Percentiles rank a stretch among this genome's conserved stretches.
Conservation (phyloP, 2,329 filamentous ascomycete species). For the Ophiostoma himal-ulmi region DNA sequence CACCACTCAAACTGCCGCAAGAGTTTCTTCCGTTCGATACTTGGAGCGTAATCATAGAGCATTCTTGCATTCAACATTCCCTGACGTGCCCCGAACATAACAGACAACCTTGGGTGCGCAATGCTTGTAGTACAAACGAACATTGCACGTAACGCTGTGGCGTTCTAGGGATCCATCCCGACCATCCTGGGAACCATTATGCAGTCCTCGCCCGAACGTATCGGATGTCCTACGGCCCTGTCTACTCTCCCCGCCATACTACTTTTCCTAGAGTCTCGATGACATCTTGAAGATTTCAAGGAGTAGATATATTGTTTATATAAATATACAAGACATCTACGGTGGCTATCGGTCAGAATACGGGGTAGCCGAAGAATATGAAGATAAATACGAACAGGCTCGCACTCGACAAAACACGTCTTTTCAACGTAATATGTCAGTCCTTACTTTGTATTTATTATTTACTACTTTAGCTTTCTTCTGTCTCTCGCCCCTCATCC, state of each 20-base stretch:
- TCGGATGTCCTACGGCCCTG: not conserved
- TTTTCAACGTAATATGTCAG: not conserved
- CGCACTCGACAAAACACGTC: conserved; percentile 4
- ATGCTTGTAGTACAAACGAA: not conserved
- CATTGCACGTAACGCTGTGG: not conserved
- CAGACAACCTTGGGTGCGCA: not conserved
- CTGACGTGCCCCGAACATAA: not conserved
- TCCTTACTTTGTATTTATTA: not conserved
- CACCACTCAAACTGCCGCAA: too few species aligned
- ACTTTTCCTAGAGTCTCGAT: not conserved
- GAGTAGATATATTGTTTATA: too few species aligned
- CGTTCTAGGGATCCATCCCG: not conserved
- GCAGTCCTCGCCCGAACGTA: not conserved
- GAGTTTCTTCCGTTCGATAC: too few species aligned
- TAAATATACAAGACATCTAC: not conserved
- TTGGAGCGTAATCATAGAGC: too few species aligned
- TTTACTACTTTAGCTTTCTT: not conserved
- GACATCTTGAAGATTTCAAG: not conserved
- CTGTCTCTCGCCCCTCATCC: not conserved
- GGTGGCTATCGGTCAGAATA: not conserved
- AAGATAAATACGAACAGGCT: not conserved
- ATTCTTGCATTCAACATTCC: too few species aligned
- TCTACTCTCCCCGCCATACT: not conserved
- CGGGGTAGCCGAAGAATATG: not conserved
- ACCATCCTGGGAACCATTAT: not conserved